A percentile compares a stretch with the other conserved stretches of the same genome.
Conservation (phyloP, 305 asterid genomes). For the Fraxinus sp. region DNA sequence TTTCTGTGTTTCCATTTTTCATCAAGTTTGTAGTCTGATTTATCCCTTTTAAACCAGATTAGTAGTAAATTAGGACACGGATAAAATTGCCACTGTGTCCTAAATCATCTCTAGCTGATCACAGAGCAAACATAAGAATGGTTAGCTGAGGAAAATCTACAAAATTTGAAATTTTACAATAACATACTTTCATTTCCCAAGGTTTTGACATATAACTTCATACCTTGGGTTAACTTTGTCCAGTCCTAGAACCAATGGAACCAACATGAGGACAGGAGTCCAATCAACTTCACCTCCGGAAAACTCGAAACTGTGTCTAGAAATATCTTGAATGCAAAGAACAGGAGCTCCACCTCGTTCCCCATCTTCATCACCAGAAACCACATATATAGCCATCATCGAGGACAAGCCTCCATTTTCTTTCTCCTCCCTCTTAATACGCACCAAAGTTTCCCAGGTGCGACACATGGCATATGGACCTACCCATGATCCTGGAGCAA, state of each 20-base stretch:
- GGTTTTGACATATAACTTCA: conserved; percentile 15
- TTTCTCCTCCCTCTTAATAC: conserved; percentile 44
- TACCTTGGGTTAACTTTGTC: conserved; percentile 95
- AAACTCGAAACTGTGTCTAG: conserved; percentile 49
- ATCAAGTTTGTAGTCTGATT: background rate
- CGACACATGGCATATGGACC: conserved; percentile 99
- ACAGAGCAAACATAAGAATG: background rate
- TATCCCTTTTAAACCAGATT: background rate
- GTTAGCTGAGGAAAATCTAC: background rate
- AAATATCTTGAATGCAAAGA: conserved; percentile 68
- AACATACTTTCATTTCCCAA: no score
- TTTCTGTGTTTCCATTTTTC: background rate
- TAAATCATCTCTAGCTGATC: conserved; percentile 3
- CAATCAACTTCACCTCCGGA: conserved; percentile 52
- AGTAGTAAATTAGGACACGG: background rate
- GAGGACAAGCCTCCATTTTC: conserved; percentile 42
- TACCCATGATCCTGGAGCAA: conserved; percentile 96
- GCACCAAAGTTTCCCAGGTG: conserved; percentile 83
- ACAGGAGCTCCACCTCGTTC: conserved; percentile 99
- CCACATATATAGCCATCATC: conserved; percentile 67
- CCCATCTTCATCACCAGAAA: conserved; percentile 97
- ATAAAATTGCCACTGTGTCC: background rate
- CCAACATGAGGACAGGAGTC: conserved; percentile 75
- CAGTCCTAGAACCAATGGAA: conserved; percentile 94
- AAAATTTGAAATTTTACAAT: background rate